Evolutionary conservation across 345 rosid genomes (phyloP).

Genomic region (Hypericum androsaemum): DNA sequence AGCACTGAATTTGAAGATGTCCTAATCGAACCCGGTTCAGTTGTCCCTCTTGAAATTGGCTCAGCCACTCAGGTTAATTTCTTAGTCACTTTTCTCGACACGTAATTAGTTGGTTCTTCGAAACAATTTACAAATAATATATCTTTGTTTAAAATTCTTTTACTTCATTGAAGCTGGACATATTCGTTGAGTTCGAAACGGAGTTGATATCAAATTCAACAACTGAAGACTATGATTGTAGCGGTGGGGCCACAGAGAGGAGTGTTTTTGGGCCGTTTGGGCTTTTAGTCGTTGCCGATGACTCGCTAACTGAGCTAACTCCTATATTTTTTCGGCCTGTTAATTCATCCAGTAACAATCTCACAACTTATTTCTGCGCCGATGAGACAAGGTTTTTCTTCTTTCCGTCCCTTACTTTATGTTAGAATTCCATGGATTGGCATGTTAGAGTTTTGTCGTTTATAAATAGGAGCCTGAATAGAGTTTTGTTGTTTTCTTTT

Average conservation of each 20-base stretch:
- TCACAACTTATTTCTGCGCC: conserved; percentile 49
- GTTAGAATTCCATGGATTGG: too few species aligned
- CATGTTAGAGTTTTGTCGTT: too few species aligned
- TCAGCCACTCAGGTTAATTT: conserved; percentile 44
- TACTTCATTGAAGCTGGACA: conserved; percentile 37
- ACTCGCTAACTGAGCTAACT: conserved; percentile 61
- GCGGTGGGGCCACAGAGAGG: conserved; percentile 42
- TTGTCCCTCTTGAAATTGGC: conserved; percentile 49
- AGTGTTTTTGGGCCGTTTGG: conserved; percentile 77
- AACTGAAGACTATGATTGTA: conserved; percentile 28
- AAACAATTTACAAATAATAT: neutral
- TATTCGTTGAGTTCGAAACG: conserved; percentile 43
- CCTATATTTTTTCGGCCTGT: conserved; percentile 61
- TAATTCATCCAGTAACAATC: conserved; percentile 23
- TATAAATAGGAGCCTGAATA: neutral
- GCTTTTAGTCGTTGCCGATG: conserved; percentile 54
- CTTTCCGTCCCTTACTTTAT: too few species aligned
- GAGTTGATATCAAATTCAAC: conserved; percentile 22
- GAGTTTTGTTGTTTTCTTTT: neutral
- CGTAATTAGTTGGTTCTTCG: too few species aligned
- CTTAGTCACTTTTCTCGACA: neutral
- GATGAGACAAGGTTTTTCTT: conserved; percentile 58
- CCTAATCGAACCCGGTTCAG: conserved; percentile 43
- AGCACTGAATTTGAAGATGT: conserved; percentile 36
- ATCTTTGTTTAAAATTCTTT: neutral